Percentiles rank a stretch among this genome's conserved stretches.
phyloP scores from a whole-genome alignment of 2,329 filamentous ascomycete genomes.

The Trichoderma simmonsii region DNA sequence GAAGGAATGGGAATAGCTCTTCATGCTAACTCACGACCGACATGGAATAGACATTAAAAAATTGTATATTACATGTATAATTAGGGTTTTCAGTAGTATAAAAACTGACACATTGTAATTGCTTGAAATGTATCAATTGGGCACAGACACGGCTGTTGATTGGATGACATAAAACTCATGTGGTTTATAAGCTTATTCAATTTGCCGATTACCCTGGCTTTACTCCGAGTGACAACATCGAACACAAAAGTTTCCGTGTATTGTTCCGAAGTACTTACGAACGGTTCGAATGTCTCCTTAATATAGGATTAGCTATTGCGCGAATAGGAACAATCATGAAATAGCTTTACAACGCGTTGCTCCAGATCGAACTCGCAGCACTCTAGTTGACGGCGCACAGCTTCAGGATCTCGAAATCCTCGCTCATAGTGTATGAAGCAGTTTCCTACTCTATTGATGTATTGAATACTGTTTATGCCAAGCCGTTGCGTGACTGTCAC shows the following conservation, averaged over 20 bases:
- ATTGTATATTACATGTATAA: neutral
- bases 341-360: neutral
- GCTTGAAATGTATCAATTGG: neutral
- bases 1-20: neutral
- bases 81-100: neutral
- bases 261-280: neutral
- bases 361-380: neutral
- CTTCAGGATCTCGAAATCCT: neutral
- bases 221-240: neutral
- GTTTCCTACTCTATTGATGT: neutral
- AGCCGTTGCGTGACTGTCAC: neutral
- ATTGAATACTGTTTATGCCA: neutral
- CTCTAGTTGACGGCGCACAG: neutral
- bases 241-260: neutral
- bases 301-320: accelerated
- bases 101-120: neutral
- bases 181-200: neutral
- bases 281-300: accelerated
- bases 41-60: too few relatives aligned
- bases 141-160: neutral
- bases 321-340: neutral
- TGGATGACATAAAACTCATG: neutral
- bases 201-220: neutral
- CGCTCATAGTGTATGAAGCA: neutral
- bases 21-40: neutral